Evolutionary conservation across 2,329 filamentous ascomycete species (phyloP), one percentile per base, ranked within the genome.

Genomic region (Cladosporium sp.): DNA sequence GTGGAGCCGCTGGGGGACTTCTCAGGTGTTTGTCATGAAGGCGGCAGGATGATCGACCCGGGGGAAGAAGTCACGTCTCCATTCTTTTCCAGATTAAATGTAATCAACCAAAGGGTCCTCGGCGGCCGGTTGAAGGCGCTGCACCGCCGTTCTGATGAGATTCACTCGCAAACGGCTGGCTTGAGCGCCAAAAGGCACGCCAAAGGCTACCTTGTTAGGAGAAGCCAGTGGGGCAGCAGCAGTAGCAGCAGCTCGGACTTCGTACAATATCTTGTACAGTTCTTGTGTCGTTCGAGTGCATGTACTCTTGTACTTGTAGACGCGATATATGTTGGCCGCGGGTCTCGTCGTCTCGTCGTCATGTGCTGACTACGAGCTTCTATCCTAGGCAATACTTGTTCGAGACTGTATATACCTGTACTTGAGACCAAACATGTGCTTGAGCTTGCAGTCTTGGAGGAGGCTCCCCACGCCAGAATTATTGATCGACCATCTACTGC

Each of bases 151-250:
- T 27, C 5, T 45, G 22, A 30, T 45, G 22, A 30, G 43, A 19
- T 24, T 45, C 20, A 30, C n/a, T 20, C 43, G 43, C 30, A 45
- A 34, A 56, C 54, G 29, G 47, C 38, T 43, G 43, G 18, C 32
- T 29, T 20, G 19, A 37, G 12, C 24, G 22, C n/a, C n/a, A n/a
- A n/a, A n/a, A n/a, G n/a, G n/a, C 22, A 27, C 9, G 22, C 4
- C 5, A 27, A 27, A 27, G 22, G 22, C 5, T 9, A 27, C 9
- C 22, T 4, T 9, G 22, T 27, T 27, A 27, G 22, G 22, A 27
- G 5, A 9, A 27, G 22, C 22, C 22, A 27, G 22, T 27, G 22
- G 22, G 22, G 22, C 22, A 27, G 22, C 22, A 27, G 22, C 22
- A 5, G 22, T 4, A 9, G 22, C 22, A 27, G 22, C 22, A 27